Percentiles rank a stretch among this genome's conserved stretches.
These are phyloP conservation scores for Elongisporangium senticosum DNA, from an alignment of 352 stramenopile species.

Conservation along the genomic window DNA sequence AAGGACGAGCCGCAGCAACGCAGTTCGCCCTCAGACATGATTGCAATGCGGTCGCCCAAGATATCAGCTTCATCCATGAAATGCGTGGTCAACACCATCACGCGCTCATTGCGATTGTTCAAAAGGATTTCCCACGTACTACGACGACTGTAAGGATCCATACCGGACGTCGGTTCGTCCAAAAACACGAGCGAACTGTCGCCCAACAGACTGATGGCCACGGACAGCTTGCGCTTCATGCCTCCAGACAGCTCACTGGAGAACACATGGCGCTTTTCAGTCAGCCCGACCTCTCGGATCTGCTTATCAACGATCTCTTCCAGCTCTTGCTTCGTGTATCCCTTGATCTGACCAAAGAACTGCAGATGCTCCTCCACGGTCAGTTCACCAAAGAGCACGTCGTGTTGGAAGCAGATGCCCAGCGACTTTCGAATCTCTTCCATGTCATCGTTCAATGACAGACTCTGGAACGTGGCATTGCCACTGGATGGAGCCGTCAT, in stretches of 20 bases:
- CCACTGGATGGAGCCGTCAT: conserved; percentile 41
- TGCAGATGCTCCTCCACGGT: conserved; percentile 69
- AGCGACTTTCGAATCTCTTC: conserved; percentile 50
- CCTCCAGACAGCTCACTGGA: conserved; percentile 63
- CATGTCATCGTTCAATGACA: conserved; percentile 64
- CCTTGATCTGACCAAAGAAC: conserved; percentile 63
- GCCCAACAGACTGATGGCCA: conserved; percentile 83
- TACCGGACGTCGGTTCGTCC: conserved; percentile 90
- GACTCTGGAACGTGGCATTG: conserved; percentile 38
- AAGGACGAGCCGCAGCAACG: conserved; percentile 55
- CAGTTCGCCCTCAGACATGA: conserved; percentile 69
- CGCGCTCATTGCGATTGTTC: conserved; percentile 34
- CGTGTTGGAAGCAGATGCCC: conserved; percentile 75
- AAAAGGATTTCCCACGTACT: conserved; percentile 87
- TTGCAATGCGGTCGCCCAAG: conserved; percentile 75
- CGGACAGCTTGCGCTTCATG: conserved; percentile 87
- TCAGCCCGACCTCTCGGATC: conserved; percentile 53
- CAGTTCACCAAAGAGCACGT: conserved; percentile 74
- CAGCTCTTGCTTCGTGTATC: conserved; percentile 29
- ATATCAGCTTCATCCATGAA: conserved; percentile 94
- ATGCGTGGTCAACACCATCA: conserved; percentile 90
- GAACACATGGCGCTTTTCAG: conserved; percentile 43
- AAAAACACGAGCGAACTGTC: conserved; percentile 76
- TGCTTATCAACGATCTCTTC: conserved; percentile 25
- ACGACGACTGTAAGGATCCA: conserved; percentile 92